Conservation (phyloP, 2,329 filamentous ascomycete genomes). For the Tolypocladium tropicale region DNA sequence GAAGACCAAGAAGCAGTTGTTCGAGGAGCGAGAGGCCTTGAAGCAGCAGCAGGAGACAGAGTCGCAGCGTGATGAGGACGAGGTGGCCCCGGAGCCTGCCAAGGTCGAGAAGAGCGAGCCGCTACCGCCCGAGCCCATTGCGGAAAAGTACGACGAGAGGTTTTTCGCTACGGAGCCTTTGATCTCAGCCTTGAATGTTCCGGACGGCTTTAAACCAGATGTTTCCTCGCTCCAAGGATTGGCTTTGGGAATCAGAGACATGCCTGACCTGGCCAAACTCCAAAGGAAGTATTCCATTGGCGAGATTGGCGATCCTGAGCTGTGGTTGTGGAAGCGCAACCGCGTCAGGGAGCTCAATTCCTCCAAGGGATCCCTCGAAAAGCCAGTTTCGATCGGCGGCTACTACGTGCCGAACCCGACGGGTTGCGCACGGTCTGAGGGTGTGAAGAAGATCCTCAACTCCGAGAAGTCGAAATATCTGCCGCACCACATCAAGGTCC, state of each 20-base stretch:
- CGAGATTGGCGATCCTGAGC: conserved; percentile 37
- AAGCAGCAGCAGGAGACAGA: conserved; percentile 43
- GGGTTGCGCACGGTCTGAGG: conserved; percentile 84
- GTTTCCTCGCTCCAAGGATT: conserved; percentile 34
- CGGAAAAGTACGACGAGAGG: conserved; percentile 39
- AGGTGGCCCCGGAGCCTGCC: conserved; percentile 26
- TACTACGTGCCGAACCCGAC: conserved; percentile 80
- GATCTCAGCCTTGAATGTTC: conserved; percentile 32
- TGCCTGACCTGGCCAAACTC: conserved; percentile 38
- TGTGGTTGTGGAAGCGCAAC: conserved; percentile 49
- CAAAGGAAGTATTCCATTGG: conserved; percentile 34
- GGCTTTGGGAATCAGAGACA: conserved; percentile 31
- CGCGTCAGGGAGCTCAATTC: conserved; percentile 46
- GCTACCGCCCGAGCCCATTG: conserved; percentile 24
- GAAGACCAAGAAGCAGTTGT: conserved; percentile 69
- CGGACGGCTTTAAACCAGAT: conserved; percentile 33
- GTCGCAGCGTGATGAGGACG: conserved; percentile 25
- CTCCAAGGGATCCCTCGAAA: conserved; percentile 12
- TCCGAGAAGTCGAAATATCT: conserved; percentile 97
- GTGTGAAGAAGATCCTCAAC: conserved; percentile 89
- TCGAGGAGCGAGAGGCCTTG: conserved; percentile 55
- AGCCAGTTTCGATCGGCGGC: conserved; percentile 40
- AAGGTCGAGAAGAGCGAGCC: conserved; percentile 15
- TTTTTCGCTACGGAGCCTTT: conserved; percentile 39
- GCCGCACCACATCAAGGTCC: conserved; percentile 93